Evolutionary conservation across 495 filamentous ascomycete genomes (phyloP).

Genomic region (Penicillium bialowiezense): DNA sequence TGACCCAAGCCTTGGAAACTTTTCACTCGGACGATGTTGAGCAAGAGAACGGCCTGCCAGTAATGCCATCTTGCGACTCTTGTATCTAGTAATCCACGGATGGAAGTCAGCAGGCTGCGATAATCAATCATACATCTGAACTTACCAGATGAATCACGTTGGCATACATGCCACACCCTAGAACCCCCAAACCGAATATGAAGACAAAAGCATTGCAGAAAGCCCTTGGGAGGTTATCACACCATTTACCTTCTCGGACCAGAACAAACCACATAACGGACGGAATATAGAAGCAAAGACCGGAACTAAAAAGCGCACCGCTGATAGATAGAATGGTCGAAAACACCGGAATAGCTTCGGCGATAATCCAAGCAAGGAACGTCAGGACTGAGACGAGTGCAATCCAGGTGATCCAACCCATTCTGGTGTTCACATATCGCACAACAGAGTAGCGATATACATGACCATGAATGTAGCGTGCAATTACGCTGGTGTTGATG

Average conservation of each 20-base stretch:
- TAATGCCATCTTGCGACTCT: too few relatives aligned
- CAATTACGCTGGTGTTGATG: constrained; percentile 58
- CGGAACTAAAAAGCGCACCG: constrained; percentile 58
- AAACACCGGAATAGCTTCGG: constrained; percentile 67
- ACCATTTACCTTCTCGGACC: constrained; percentile 33
- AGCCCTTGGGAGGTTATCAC: constrained; percentile 7
- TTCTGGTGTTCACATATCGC: constrained; percentile 54
- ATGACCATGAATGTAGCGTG: constrained; percentile 59
- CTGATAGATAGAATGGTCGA: constrained; percentile 55
- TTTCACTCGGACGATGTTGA: too few relatives aligned
- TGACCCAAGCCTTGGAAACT: too few relatives aligned
- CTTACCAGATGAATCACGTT: constrained; percentile 31
- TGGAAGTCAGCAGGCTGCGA: too few relatives aligned
- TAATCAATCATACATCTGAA: too few relatives aligned
- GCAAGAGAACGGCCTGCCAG: too few relatives aligned
- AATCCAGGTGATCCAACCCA: constrained; percentile 55
- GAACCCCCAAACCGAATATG: constrained; percentile 35
- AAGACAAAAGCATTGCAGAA: constrained; percentile 8
- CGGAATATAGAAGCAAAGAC: constrained; percentile 64
- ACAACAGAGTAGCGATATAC: constrained; percentile 48
- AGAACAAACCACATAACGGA: constrained; percentile 61
- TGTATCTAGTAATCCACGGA: too few relatives aligned
- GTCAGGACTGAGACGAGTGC: constrained; percentile 50
- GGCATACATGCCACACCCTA: constrained; percentile 53
- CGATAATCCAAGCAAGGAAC: constrained; percentile 60